Evolutionary conservation across 495 filamentous ascomycete genomes (phyloP), one percentile per base, ranked within the genome.

Genomic region (Aspergillus cristatus): DNA sequence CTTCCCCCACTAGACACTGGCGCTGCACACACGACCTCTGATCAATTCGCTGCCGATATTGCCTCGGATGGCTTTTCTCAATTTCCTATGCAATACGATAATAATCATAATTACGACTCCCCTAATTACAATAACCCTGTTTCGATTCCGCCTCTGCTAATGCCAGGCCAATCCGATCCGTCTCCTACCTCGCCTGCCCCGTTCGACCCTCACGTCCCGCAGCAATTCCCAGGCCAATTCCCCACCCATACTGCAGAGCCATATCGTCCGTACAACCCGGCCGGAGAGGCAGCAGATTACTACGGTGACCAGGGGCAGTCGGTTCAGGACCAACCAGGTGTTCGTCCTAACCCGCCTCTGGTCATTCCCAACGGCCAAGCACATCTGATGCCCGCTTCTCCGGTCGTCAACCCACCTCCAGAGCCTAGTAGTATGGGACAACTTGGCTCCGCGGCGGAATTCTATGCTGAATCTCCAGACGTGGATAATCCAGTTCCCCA

Each of bases 251-350:
- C 50, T 20, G 41, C 74, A 7, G 50, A 60, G 17, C 71, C 72
- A 17, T 78, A 71, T 42, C 62, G 57, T 34, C 74, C 72, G n/a
- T 62, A 63, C n/a, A 62, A 75, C 28, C 65, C 64, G 36, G 60
- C 59, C 4, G 78, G 78, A 18, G 67, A 69, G n/a, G 79, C 79
- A 2, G 73, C 79, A 15, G 76, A 80, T 32, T 83, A 79, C 50
- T 82, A 82, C 43, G 70, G 70, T 13, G 79, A 82, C 52, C 72
- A 76, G 49, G 79, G 78, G 0, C 60, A 81, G 46, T 79, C 75
- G 10, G 76, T 81, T 8, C 46, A 55, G n/a, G 40, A 63, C 1
- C 79, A 82, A 52, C 78, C 79, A 2, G 78, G 79, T 25, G 58
- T 76, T 3, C 67, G 78, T 20, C 67, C 70, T 15, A 48, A 65